Conservation (phyloP, 2,329 filamentous ascomycete species). For the Daldinia sp. region DNA sequence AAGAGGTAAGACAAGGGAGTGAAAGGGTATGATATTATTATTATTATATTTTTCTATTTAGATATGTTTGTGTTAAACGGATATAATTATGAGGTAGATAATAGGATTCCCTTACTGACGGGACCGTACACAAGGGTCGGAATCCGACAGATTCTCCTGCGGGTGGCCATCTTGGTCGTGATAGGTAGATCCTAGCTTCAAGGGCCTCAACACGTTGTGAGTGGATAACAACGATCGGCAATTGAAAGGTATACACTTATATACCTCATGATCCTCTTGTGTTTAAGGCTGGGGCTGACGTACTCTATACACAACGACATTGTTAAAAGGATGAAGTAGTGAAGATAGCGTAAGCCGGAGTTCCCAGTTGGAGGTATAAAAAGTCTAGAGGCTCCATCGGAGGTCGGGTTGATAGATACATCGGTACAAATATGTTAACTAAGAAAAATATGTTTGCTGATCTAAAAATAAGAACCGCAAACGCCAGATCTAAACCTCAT, state of each 20-base stretch:
- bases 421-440: background rate
- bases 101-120: background rate
- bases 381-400: background rate
- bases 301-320: background rate
- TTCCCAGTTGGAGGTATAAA: background rate
- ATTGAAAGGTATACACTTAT: background rate
- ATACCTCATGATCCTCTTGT: background rate
- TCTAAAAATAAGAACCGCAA: background rate
- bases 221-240: background rate
- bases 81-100: background rate
- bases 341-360: background rate
- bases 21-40: background rate
- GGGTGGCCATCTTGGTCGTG: background rate
- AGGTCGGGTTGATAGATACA: background rate
- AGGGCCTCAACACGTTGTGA: too few relatives aligned
- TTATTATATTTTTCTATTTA: background rate
- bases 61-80: background rate
- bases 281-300: conserved; percentile 4
- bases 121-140: background rate
- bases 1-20: background rate
- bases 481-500: background rate
- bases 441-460: background rate
- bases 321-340: background rate
- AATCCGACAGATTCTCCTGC: conserved; percentile 1
- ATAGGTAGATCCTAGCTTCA: background rate